Conservation (phyloP, 345 rosid species). For the Gossypium arboreum region DNA sequence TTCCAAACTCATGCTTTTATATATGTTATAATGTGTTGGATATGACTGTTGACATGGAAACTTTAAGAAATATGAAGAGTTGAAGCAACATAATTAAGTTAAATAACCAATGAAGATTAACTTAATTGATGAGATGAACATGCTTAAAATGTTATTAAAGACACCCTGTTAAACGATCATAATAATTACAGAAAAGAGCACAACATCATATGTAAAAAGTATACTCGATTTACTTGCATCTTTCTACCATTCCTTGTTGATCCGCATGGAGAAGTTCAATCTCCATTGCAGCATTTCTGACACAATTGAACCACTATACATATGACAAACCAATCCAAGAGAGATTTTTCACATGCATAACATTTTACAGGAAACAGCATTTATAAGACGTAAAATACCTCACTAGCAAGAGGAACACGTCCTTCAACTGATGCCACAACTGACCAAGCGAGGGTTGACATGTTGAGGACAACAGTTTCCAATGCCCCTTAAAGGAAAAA, state of each 20-base stretch:
- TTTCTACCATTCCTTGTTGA: slow-evolving; percentile 1
- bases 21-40: background rate
- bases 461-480: slow-evolving; percentile 87
- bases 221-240: slow-evolving; percentile 1
- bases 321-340: background rate
- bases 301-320: background rate
- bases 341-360: background rate
- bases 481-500: slow-evolving; percentile 61
- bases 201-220: background rate
- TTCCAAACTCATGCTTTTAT: no score
- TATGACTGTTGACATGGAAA: background rate
- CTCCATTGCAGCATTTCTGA: background rate
- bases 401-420: slow-evolving; percentile 91
- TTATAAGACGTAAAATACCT: slow-evolving; percentile 47
- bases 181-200: background rate
- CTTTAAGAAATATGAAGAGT: background rate
- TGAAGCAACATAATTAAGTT: background rate
- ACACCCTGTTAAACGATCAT: background rate
- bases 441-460: slow-evolving; percentile 94
- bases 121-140: background rate
- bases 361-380: background rate
- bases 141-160: background rate
- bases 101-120: background rate
- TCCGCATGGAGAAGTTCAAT: background rate
- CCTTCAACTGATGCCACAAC: slow-evolving; percentile 83